phyloP scores from a whole-genome alignment of 495 filamentous ascomycete genomes.

The Neurospora discreta region DNA sequence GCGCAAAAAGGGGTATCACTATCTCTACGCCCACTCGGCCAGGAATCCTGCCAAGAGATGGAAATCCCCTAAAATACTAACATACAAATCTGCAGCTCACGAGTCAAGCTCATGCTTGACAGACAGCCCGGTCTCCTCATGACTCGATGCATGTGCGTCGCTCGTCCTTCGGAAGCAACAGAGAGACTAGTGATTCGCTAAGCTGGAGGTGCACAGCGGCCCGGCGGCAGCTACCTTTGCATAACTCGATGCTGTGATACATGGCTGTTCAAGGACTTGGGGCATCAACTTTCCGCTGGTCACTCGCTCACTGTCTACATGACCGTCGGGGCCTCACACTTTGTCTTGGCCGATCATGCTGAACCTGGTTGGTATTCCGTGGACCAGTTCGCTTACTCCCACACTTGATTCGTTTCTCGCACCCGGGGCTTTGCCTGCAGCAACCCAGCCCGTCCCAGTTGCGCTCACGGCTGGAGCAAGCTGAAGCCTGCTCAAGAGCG shows the following conservation, averaged over 20 bases:
- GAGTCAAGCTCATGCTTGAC: neutral
- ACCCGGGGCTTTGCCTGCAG: neutral
- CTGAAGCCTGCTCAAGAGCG: neutral
- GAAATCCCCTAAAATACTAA: neutral
- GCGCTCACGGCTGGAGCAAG: neutral
- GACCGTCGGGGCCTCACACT: neutral
- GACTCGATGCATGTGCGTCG: neutral
- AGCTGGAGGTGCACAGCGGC: neutral
- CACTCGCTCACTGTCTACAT: neutral
- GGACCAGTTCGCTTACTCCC: conserved; percentile 17
- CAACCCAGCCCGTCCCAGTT: neutral
- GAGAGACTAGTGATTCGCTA: neutral
- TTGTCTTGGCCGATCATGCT: neutral
- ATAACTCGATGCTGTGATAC: neutral
- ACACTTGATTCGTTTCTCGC: conserved; percentile 19
- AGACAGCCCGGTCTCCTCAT: neutral
- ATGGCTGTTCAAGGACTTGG: neutral
- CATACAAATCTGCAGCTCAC: neutral
- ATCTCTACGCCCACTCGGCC: neutral
- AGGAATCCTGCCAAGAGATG: neutral
- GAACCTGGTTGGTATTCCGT: neutral
- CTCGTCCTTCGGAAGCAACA: neutral
- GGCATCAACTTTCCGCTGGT: neutral
- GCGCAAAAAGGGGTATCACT: neutral
- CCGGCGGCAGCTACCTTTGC: neutral